Base-by-base conservation (phyloP, 345 rosid genomes). In the Moricandia arvensis region DNA sequence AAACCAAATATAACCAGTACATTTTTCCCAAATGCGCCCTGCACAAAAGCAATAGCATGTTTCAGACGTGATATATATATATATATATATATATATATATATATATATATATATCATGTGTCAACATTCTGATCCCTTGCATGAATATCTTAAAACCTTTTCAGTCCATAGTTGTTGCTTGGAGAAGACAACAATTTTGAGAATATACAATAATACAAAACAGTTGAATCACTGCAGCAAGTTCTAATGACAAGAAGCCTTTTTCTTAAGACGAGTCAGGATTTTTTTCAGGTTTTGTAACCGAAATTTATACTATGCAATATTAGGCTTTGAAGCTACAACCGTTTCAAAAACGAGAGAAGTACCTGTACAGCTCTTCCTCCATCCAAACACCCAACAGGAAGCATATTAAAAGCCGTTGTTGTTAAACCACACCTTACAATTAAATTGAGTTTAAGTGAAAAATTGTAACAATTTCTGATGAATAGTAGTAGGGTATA, bases 341-440 rank as follows among this genome's bases (percentile, higher is more conserved):
- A 69, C 8, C 10, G 0, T 38, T 64, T 6, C 38, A 26, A 10
- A 26, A 5, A 33, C 13, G 49, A 72, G 51, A 64, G 31, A 12
- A 58, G 66, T 79, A 94, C 98, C 97, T 94, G 96, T 49, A 90
- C 85, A 54, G 96, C 95, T 83, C 96, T 88, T 83, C 98, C 97
- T 59, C 98, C 98, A 79, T 94, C 97, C 49, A 94, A 89, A 80
- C 96, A 87, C 31, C 98, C 96, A 69, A 90, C 93, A 4, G 97
- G 98, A 72, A 94, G 97, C 96, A 91, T 78, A 86, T 94, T 94
- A 75, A 94, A 87, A 66, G 96, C 95, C 37, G 97, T 85, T 29
- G 91, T 90, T 53, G 96, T 91, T 80, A 94, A 87, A 74, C 98
- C 98, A 83, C 98, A 94, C 98, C 97, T 94, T 7, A 30, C 64